Percentiles rank a stretch among this genome's conserved stretches.
Conservation (phyloP, 352 stramenopile genomes). For the Phytophthora melonis region DNA sequence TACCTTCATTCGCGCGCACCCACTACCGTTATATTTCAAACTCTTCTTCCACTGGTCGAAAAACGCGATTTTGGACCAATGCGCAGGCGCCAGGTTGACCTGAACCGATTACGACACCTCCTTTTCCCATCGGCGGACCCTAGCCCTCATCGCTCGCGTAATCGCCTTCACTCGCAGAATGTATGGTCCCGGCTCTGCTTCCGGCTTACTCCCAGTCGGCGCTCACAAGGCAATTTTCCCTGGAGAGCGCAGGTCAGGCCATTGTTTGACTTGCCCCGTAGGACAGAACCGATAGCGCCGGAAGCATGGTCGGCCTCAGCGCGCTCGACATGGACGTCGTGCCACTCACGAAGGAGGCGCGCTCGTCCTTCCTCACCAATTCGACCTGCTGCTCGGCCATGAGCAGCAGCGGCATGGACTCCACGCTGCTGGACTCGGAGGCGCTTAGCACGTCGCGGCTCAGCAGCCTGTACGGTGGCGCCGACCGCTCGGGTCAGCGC, state of each 20-base stretch:
- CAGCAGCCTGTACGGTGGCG: constrained; percentile 46
- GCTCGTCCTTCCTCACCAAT: constrained; percentile 59
- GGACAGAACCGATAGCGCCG: constrained; percentile 15
- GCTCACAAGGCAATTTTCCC: constrained; percentile 35
- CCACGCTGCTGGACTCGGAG: constrained; percentile 49
- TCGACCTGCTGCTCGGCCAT: constrained; percentile 58
- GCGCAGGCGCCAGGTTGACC: constrained; percentile 2
- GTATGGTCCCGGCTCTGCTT: constrained; percentile 9
- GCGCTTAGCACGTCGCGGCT: constrained; percentile 43
- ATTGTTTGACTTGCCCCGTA: background rate
- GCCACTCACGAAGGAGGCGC: constrained; percentile 42
- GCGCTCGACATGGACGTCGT: constrained; percentile 24
- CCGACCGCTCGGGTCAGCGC: constrained; percentile 25
- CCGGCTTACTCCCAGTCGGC: constrained; percentile 21
- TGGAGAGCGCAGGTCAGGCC: constrained; percentile 10
- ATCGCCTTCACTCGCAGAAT: constrained; percentile 19
- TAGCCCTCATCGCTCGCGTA: constrained; percentile 24
- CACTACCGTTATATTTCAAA: background rate
- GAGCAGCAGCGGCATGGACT: constrained; percentile 43
- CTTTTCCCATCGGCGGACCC: constrained; percentile 6
- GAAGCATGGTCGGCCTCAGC: constrained; percentile 26
- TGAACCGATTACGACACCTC: constrained; percentile 13
- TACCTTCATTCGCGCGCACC: constrained; percentile 19
- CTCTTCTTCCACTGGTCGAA: background rate
- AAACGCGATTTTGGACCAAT: constrained; percentile 14